These are phyloP conservation scores for Saprolegnia diclina DNA, from an alignment of 352 stramenopile genomes.

Conservation along the genomic window DNA sequence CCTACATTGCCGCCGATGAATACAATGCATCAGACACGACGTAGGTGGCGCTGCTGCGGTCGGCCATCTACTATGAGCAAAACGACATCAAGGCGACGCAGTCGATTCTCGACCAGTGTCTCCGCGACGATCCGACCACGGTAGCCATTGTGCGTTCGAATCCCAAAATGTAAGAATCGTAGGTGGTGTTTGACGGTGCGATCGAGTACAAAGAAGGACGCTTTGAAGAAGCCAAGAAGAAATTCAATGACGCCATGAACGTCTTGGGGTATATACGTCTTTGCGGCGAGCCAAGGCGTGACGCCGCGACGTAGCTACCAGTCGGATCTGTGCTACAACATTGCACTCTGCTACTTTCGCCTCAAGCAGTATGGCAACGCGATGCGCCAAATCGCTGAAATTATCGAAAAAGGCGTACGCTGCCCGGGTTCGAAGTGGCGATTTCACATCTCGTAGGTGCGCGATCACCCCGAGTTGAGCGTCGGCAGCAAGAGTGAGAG, in stretches of 20 bases:
- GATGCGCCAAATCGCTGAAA: constrained; percentile 89
- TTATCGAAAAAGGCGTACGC: constrained; percentile 86
- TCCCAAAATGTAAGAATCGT: not conserved
- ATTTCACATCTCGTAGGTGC: constrained; percentile 27
- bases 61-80: constrained; percentile 93
- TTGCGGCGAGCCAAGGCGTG: too few species aligned
- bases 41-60: constrained; percentile 67
- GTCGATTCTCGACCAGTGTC: constrained; percentile 88
- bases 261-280: constrained; percentile 55
- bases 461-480: constrained; percentile 90
- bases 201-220: constrained; percentile 85
- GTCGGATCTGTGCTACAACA: constrained; percentile 92
- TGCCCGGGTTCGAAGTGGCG: not conserved
- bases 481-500: constrained; percentile 89
- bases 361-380: constrained; percentile 88
- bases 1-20: constrained; percentile 27
- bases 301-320: constrained; percentile 48
- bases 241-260: constrained; percentile 91
- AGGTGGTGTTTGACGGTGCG: constrained; percentile 70
- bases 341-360: constrained; percentile 93
- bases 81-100: constrained; percentile 90
- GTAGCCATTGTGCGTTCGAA: constrained; percentile 27
- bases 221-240: constrained; percentile 83
- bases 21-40: not conserved
- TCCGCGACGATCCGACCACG: constrained; percentile 89